A percentile compares a stretch with the other conserved stretches of the same genome.
These are phyloP conservation scores for Cryptosporidium muris DNA, from an alignment of 169 alveolate genomes.

Conservation along the genomic window DNA sequence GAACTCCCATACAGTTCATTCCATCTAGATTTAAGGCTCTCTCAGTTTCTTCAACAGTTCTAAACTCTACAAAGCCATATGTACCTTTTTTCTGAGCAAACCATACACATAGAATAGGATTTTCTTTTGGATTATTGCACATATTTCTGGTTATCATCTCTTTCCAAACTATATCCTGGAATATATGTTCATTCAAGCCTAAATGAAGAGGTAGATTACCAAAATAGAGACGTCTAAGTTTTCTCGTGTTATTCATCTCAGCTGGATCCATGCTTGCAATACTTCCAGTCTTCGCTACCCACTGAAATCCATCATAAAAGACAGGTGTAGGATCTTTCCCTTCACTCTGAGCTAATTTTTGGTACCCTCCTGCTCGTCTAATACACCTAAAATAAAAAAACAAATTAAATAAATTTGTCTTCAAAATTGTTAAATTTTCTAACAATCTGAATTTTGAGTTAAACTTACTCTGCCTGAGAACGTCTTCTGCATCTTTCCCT, in stretches of 20 bases:
- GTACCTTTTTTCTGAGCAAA: slow-evolving; percentile 91
- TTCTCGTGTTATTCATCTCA: slow-evolving; percentile 87
- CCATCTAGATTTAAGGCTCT: slow-evolving; percentile 90
- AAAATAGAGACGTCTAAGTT: slow-evolving; percentile 86
- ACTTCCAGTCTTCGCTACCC: slow-evolving; percentile 90
- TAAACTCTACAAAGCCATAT: slow-evolving; percentile 91
- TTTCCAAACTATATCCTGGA: slow-evolving; percentile 87
- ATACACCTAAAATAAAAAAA: slow-evolving; percentile 74
- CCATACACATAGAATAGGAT: slow-evolving; percentile 91
- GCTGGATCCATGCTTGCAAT: slow-evolving; percentile 85
- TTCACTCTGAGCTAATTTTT: slow-evolving; percentile 88
- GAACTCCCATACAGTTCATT: slow-evolving; percentile 87
- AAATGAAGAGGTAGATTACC: slow-evolving; percentile 88
- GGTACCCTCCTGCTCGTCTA: slow-evolving; percentile 89
- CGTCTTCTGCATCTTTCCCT: slow-evolving; percentile 75
- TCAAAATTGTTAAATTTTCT: not conserved
- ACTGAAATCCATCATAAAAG: slow-evolving; percentile 93
- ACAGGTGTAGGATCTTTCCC: slow-evolving; percentile 90
- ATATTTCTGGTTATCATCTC: slow-evolving; percentile 87
- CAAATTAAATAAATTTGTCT: not conserved
- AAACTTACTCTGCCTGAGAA: slow-evolving; percentile 76
- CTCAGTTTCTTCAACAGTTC: slow-evolving; percentile 91
- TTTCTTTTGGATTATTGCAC: slow-evolving; percentile 86
- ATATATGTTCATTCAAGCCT: slow-evolving; percentile 87
- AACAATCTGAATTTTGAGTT: not conserved